These are phyloP conservation scores for Trichosanthes cucumerina DNA, from an alignment of 306 rosid species.

Conservation along the genomic window DNA sequence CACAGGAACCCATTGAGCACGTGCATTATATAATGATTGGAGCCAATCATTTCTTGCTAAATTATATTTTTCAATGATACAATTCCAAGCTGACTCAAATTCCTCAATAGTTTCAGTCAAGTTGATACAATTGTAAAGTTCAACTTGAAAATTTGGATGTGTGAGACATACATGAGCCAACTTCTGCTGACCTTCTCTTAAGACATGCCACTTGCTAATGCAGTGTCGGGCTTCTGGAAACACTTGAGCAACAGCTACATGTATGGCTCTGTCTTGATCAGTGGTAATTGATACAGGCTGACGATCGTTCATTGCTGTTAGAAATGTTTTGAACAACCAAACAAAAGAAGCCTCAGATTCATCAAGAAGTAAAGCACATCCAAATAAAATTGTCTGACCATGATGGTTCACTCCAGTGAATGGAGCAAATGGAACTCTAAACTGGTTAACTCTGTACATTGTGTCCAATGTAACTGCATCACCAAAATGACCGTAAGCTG, in stretches of 20 bases:
- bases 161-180: slow-evolving; percentile 60
- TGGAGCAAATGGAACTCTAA: slow-evolving; percentile 71
- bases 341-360: slow-evolving; percentile 78
- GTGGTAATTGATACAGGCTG: slow-evolving; percentile 70
- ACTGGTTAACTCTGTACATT: slow-evolving; percentile 55
- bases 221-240: slow-evolving; percentile 82
- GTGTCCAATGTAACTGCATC: slow-evolving; percentile 74
- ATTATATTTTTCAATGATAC: slow-evolving; percentile 66
- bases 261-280: slow-evolving; percentile 72
- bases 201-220: slow-evolving; percentile 76
- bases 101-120: slow-evolving; percentile 84
- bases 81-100: slow-evolving; percentile 78
- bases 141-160: slow-evolving; percentile 68
- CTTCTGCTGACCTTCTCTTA: slow-evolving; percentile 90
- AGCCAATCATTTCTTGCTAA: slow-evolving; percentile 77
- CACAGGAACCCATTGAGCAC: slow-evolving; percentile 83
- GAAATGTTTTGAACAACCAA: slow-evolving; percentile 79
- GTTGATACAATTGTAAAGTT: slow-evolving; percentile 81
- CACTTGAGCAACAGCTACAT: slow-evolving; percentile 66
- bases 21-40: slow-evolving; percentile 57
- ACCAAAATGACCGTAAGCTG: slow-evolving; percentile 82
- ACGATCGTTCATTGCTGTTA: slow-evolving; percentile 70
- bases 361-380: slow-evolving; percentile 83
- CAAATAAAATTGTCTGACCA: slow-evolving; percentile 77
- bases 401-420: slow-evolving; percentile 90